These are phyloP conservation scores for Prunus yedoensis DNA, from an alignment of 331 rosid genomes.

Conservation along the genomic window DNA sequence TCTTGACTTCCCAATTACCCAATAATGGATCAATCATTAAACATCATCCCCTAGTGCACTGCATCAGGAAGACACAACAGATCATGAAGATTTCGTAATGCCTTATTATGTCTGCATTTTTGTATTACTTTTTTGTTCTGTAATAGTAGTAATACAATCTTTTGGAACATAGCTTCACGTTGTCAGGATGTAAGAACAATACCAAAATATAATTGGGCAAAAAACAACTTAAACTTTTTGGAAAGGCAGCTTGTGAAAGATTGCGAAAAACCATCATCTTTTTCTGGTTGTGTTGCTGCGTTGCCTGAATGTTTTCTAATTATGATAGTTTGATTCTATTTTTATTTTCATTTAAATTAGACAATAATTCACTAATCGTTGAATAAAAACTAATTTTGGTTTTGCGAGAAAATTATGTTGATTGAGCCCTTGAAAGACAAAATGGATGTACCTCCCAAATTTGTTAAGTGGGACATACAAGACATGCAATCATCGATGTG, in stretches of 20 bases:
- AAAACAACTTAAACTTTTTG: too few relatives aligned
- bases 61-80: background rate
- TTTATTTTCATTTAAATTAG: too few relatives aligned
- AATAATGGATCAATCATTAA: too few relatives aligned
- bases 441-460: background rate
- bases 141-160: background rate
- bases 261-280: background rate
- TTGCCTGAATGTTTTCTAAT: background rate
- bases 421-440: background rate
- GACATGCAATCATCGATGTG: background rate
- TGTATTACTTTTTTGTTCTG: background rate
- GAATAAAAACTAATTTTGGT: too few relatives aligned
- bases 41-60: too few relatives aligned
- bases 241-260: background rate
- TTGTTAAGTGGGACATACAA: background rate
- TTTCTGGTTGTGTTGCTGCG: background rate
- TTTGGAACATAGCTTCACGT: background rate
- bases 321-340: too few relatives aligned
- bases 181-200: background rate
- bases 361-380: too few relatives aligned
- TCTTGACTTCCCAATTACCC: too few relatives aligned
- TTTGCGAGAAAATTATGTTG: too few relatives aligned
- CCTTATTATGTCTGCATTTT: background rate
- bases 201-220: background rate
- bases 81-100: background rate